Conservation (phyloP, 2,329 filamentous ascomycete genomes). For the Aureobasidium sp. region DNA sequence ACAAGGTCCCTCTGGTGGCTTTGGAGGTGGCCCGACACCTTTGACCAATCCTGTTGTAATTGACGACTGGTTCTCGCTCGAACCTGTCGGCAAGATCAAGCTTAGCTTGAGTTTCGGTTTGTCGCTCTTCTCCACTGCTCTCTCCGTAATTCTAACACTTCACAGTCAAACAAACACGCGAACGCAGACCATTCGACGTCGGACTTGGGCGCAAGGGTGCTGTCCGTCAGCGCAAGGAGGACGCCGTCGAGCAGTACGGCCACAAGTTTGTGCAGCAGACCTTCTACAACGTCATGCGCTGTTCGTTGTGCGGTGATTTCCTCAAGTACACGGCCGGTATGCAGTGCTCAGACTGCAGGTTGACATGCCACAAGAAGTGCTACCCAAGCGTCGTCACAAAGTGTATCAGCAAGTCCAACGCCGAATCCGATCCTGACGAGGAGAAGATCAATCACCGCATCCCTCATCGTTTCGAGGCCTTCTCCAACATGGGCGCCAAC, state of each 20-base stretch:
- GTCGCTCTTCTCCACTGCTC: constrained; percentile 13
- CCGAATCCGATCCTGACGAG: constrained; percentile 95
- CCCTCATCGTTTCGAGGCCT: constrained; percentile 93
- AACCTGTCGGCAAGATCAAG: constrained; percentile 88
- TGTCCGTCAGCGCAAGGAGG: constrained; percentile 94
- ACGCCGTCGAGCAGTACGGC: constrained; percentile 96
- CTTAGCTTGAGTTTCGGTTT: constrained; percentile 76
- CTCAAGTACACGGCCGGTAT: constrained; percentile 98
- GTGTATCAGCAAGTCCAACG: constrained; percentile 99
- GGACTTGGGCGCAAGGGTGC: constrained; percentile 92
- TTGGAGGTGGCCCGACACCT: constrained; percentile 34
- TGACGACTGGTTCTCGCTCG: constrained; percentile 94
- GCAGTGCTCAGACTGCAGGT: constrained; percentile 99
- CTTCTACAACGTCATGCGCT: constrained; percentile 99
- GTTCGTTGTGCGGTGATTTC: constrained; percentile 93
- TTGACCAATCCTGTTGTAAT: constrained; percentile 54
- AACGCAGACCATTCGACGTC: constrained; percentile 72
- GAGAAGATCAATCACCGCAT: constrained; percentile 99
- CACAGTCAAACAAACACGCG: constrained; percentile 73
- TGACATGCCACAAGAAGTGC: constrained; percentile 97
- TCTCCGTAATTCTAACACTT: not conserved
- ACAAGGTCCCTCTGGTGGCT: constrained; percentile 23
- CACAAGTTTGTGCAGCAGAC: constrained; percentile 99
- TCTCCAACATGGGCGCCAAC: constrained; percentile 94
- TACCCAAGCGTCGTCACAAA: constrained; percentile 96